Evolutionary conservation across 495 filamentous ascomycete species (phyloP).

Genomic region (Podospora comata): DNA sequence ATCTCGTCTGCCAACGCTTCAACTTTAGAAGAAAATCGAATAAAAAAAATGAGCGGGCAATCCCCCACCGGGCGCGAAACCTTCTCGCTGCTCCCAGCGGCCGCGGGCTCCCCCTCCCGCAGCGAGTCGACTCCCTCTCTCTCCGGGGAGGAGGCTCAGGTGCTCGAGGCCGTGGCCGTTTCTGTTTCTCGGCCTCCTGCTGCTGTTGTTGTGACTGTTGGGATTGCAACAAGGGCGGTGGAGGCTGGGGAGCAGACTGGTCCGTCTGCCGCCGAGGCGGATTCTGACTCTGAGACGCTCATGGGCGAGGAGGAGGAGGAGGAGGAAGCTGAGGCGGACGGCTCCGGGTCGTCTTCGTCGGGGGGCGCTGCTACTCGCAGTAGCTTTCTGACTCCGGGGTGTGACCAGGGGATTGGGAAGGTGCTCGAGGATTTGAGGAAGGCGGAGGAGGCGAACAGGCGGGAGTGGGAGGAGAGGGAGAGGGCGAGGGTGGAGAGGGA

Average conservation of each 20-base stretch:
- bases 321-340: background rate
- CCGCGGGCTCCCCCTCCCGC: too few species aligned
- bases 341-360: background rate
- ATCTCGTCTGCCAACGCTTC: too few species aligned
- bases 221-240: background rate
- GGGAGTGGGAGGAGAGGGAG: background rate
- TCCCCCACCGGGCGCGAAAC: background rate
- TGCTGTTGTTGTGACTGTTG: background rate
- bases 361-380: background rate
- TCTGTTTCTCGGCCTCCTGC: background rate
- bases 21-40: background rate
- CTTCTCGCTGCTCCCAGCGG: background rate
- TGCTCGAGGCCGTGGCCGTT: background rate
- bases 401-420: background rate
- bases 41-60: background rate
- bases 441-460: background rate
- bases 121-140: background rate
- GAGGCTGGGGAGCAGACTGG: background rate
- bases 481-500: background rate
- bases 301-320: too few species aligned
- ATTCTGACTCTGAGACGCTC: background rate
- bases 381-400: background rate
- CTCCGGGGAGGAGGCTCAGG: background rate
- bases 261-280: background rate
- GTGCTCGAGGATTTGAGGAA: background rate